Evolutionary conservation across 129 eudicot species (phyloP), one percentile per base, ranked within the genome.

Genomic region (Scalesia atractyloides): DNA sequence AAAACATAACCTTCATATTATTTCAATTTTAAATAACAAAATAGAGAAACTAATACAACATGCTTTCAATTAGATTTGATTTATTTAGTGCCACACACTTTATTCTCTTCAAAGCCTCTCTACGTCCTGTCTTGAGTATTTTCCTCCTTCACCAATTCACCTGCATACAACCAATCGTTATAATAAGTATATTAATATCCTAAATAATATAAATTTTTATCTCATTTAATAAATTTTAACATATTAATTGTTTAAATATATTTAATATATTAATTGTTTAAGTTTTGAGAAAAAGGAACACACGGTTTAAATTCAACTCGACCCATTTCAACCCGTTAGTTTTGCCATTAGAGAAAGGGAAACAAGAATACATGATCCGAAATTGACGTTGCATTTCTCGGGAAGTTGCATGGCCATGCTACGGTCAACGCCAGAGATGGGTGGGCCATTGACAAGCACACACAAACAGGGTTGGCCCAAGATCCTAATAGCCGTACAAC

Each of bases 381-480:
- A 95, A 79, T 84, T 91, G 64, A 88, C 79, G 10, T 86, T 66
- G 85, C 99, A 95, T 70, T 88, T 95, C 51, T 91, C 89, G 1
- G 99, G 97, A 59, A 95, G 96, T 84, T 86, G 96, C 86, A 88
- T 52, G 62, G 97, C 99, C 94, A 90, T 86, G 85, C 70, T 75
- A 10, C 97, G 96, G 70, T 95, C 99, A 47, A 95, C 97, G 1
- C 99, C 99, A 1, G 97, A 79, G 51, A 95, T 90, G 3, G 97
- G 97, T 14, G 99, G 99, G 70, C 99, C 99, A 37, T 84, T 95
- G 26, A 91, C 83, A n/a, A 95, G 99, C 52, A 91, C 94, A 68
- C 99, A 95, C 61, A 95, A 73, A 73, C 99, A 95, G 26, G 97
- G 91, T 82, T 95, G 97, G 4, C 99, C 99, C 4, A 95, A 79